phyloP scores from a whole-genome alignment of 371 early-diverging fungal genomes.

The Mucor circinelloides region DNA sequence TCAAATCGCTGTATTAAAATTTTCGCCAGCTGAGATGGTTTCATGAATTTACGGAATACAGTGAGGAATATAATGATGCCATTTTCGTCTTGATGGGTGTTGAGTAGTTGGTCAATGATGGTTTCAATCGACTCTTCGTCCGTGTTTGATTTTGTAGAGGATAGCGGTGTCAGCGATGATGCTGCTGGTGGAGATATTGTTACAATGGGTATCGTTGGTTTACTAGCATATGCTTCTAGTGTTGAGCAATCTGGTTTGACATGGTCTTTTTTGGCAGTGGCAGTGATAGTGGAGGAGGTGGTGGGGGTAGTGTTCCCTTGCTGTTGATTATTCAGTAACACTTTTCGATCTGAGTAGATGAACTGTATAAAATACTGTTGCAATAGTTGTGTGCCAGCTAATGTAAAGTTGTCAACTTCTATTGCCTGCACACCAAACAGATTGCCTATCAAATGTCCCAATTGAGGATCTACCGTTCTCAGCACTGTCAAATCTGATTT shows the following conservation, averaged over 20 bases:
- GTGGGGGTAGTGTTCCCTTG: too few relatives aligned
- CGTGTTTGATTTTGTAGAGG: not conserved
- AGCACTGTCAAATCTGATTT: slow-evolving; percentile 31
- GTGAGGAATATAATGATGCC: slow-evolving; percentile 44
- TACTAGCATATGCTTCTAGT: too few relatives aligned
- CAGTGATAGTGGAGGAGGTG: not conserved
- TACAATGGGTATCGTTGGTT: not conserved
- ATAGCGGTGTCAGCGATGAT: not conserved
- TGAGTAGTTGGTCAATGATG: not conserved
- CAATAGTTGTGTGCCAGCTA: slow-evolving; percentile 14
- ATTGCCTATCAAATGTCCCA: slow-evolving; percentile 34
- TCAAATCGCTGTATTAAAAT: slow-evolving; percentile 36
- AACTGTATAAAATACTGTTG: slow-evolving; percentile 9
- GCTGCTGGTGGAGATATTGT: not conserved
- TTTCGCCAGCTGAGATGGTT: slow-evolving; percentile 49
- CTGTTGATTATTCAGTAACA: not conserved
- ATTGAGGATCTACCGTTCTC: slow-evolving; percentile 32
- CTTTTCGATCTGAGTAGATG: slow-evolving; percentile 9
- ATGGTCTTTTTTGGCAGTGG: not conserved
- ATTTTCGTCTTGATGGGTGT: slow-evolving; percentile 24
- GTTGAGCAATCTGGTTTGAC: too few relatives aligned
- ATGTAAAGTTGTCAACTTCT: slow-evolving; percentile 29
- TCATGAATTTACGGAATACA: slow-evolving; percentile 58
- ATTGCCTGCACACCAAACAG: slow-evolving; percentile 33
- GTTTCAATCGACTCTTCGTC: not conserved